Evolutionary conservation across 1,139 yeast genomes (phyloP).

Genomic region (Geotrichum citri-aurantii): DNA sequence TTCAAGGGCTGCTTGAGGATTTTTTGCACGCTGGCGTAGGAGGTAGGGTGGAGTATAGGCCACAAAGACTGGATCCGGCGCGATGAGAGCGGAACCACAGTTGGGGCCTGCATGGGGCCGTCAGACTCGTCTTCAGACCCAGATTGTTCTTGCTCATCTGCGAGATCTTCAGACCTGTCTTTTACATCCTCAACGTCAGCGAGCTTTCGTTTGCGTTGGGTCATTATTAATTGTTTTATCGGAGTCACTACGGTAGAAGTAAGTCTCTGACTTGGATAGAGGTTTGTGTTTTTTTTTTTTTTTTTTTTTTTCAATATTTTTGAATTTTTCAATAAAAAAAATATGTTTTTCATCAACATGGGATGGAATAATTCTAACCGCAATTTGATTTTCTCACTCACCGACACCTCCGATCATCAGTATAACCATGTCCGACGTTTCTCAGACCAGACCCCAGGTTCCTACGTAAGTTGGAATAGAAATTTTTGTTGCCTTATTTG

Average conservation of each 20-base stretch:
- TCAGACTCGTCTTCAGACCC: not conserved
- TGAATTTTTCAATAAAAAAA: too few relatives aligned
- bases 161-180: not conserved
- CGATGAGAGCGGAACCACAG: slow-evolving; percentile 16
- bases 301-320: not conserved
- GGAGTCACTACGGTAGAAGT: not conserved
- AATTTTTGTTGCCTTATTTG: not conserved
- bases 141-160: not conserved
- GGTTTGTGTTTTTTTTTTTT: not conserved
- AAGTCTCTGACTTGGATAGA: not conserved
- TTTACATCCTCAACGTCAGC: not conserved
- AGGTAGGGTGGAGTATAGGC: slow-evolving; percentile 22
- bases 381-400: not conserved
- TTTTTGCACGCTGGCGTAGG: slow-evolving; percentile 20
- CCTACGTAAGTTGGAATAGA: slow-evolving; percentile 12
- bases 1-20: slow-evolving; percentile 20
- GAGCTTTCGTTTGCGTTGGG: not conserved
- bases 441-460: slow-evolving; percentile 6
- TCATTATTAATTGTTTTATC: not conserved
- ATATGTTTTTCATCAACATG: not conserved
- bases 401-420: not conserved
- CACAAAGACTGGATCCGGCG: slow-evolving; percentile 21
- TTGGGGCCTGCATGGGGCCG: not conserved
- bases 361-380: not conserved
- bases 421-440: not conserved